These are phyloP conservation scores for Solioccasus polychromus DNA, from an alignment of 768 basidiomycete genomes.

Conservation along the genomic window DNA sequence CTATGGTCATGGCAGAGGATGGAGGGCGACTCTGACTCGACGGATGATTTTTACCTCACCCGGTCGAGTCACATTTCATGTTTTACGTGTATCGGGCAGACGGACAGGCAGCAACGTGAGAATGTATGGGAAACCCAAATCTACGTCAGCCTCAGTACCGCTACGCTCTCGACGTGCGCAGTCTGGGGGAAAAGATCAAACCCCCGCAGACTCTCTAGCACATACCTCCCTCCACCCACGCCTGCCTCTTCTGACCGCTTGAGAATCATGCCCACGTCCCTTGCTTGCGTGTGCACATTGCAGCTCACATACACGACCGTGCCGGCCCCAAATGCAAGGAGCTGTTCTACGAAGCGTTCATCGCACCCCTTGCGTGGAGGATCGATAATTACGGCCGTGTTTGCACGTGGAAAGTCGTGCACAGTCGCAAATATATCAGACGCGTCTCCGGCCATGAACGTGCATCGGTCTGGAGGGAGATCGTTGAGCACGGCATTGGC, in stretches of 20 bases:
- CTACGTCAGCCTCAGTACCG: slow-evolving; percentile 53
- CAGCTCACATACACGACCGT: slow-evolving; percentile 90
- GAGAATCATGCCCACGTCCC: slow-evolving; percentile 79
- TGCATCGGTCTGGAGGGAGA: slow-evolving; percentile 52
- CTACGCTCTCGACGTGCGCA: slow-evolving; percentile 86
- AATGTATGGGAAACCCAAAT: too few species aligned
- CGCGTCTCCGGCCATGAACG: slow-evolving; percentile 80
- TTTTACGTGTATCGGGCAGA: too few species aligned
- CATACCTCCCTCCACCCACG: slow-evolving; percentile 51
- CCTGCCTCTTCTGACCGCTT: slow-evolving; percentile 39
- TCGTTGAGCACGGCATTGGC: slow-evolving; percentile 65
- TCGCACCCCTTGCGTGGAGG: slow-evolving; percentile 97
- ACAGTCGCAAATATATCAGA: slow-evolving; percentile 78
- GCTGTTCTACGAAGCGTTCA: slow-evolving; percentile 69
- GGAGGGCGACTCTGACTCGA: neutral
- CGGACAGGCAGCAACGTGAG: too few species aligned
- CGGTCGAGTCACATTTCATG: neutral
- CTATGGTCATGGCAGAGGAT: neutral
- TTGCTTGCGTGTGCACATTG: slow-evolving; percentile 90
- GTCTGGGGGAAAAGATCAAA: slow-evolving; percentile 98
- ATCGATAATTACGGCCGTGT: slow-evolving; percentile 77
- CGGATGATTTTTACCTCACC: neutral
- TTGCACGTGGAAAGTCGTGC: slow-evolving; percentile 56
- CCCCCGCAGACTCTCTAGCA: slow-evolving; percentile 78
- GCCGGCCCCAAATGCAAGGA: slow-evolving; percentile 63